Evolutionary conservation across 2,329 filamentous ascomycete genomes (phyloP).

Genomic region (Ophiostoma himal-ulmi): DNA sequence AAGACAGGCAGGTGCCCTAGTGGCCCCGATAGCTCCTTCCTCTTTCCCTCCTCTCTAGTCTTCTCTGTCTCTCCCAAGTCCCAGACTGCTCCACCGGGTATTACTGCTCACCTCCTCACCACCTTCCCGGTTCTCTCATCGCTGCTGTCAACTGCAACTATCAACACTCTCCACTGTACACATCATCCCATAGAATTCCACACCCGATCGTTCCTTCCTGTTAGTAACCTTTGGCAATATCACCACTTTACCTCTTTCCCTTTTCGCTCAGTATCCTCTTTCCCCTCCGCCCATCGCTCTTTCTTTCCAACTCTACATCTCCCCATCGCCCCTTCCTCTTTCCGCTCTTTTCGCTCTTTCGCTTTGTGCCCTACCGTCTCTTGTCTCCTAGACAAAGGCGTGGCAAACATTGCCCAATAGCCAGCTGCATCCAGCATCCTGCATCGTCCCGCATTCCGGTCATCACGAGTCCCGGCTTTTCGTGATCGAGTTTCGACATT

Average conservation of each 20-base stretch:
- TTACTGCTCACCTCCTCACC: constrained; percentile 8
- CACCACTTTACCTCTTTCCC: neutral
- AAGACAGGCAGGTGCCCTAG: constrained; percentile 7
- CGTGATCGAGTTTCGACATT: neutral
- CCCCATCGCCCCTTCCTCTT: neutral
- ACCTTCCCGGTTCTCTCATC: constrained; percentile 12
- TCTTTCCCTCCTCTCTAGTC: constrained; percentile 8
- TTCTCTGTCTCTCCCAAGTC: neutral
- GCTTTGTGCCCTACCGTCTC: constrained; percentile 3
- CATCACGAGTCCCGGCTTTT: neutral
- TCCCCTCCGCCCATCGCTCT: neutral
- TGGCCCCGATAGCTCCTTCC: constrained; percentile 1
- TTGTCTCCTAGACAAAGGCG: constrained; percentile 10
- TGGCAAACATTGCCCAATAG: constrained; percentile 9
- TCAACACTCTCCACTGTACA: constrained; percentile 6
- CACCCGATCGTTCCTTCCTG: neutral
- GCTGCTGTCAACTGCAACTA: constrained; percentile 3
- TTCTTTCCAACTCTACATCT: neutral
- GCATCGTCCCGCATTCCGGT: neutral
- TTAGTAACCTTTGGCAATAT: neutral
- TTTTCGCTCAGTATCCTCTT: neutral
- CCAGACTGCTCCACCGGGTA: neutral
- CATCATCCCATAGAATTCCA: constrained; percentile 1
- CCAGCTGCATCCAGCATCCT: neutral
- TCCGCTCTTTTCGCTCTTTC: neutral